These are phyloP conservation scores for Pseudocercospora ulei DNA, from an alignment of 2,329 filamentous ascomycete genomes.

Conservation along the genomic window DNA sequence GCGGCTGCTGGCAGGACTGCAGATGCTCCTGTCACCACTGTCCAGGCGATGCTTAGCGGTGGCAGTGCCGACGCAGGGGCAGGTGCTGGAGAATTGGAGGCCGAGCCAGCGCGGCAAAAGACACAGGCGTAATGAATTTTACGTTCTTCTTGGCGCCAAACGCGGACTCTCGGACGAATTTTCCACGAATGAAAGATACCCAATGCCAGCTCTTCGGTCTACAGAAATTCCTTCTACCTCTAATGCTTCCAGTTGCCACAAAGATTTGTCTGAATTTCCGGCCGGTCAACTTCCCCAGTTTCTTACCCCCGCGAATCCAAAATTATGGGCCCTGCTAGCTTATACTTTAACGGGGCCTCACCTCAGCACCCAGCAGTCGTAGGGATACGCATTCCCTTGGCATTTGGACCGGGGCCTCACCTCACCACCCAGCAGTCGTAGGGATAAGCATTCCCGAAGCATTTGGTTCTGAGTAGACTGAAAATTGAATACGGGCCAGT, in stretches of 20 bases:
- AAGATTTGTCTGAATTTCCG: too few species aligned
- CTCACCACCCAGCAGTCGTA: background rate
- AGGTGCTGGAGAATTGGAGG: background rate
- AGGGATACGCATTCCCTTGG: background rate
- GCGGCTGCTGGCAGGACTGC: slow-evolving; percentile 45
- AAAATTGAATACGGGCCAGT: too few species aligned
- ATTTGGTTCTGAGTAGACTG: too few species aligned
- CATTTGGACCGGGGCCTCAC: too few species aligned
- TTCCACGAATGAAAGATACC: slow-evolving; percentile 5
- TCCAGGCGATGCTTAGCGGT: slow-evolving; percentile 18
- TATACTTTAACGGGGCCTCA: background rate
- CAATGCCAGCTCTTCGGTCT: background rate
- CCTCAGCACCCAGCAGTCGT: background rate
- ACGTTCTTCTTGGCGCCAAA: background rate
- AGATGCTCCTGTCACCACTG: slow-evolving; percentile 18
- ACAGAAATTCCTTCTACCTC: background rate
- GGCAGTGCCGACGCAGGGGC: slow-evolving; percentile 1
- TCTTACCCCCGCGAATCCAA: slow-evolving; percentile 2
- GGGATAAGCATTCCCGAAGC: too few species aligned
- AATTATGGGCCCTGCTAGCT: slow-evolving; percentile 1
- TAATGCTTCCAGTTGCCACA: too few species aligned
- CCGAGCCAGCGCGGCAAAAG: background rate
- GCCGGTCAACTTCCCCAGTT: background rate
- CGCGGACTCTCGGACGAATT: background rate
- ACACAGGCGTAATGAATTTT: background rate